Base-by-base conservation (phyloP, 2,329 filamentous ascomycete species). In the Chrysoporthe deuterocubensis region DNA sequence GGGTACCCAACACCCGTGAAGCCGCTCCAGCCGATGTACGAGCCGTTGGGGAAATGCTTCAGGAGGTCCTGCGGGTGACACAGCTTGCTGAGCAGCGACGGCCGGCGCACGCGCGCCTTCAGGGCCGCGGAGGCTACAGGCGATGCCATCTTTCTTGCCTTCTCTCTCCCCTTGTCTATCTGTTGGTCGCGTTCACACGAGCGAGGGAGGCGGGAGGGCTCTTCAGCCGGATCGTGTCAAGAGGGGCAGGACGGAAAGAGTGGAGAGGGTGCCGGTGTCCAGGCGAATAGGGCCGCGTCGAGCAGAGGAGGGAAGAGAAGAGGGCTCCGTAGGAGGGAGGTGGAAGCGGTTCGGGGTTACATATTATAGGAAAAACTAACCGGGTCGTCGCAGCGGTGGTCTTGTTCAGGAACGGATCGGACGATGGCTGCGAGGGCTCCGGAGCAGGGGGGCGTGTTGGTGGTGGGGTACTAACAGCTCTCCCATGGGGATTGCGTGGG, bases 1-100 rank as follows among this genome's bases (percentile, higher is more conserved):
- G 92, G 92, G 81, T 96, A 96, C 69, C 92, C 92, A 65, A 96
- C 93, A 74, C 93, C 93, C 14, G 93, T 97, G 80, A 97, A 97
- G 46, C 93, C 93, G 71, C 90, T 93, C 93, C 93, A 97, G 75
- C 93, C 94, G 74, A 97, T 88, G 79, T 96, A 96, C n/a, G 92
- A 81, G 76, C 90, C 90, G 83, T 96, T 88, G 71, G 93, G 93
- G 75, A 97, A 97, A 73, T 92, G 85, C 71, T 91, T 85, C 69
- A 97, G 85, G 71, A 96, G 80, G 77, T 96, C 93, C 78, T 96
- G 88, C 48, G 93, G 88, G 74, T 89, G 89, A 74, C 90, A 89
- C 68, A 97, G 83, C 85, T 95, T 96, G 75, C 89, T 90, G 67
- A 96, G 85, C 79, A 95, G 89, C 54, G 90, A 91, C 32, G 93